Evolutionary conservation across 2,329 filamentous ascomycete genomes (phyloP), one percentile per base, ranked within the genome.

Genomic region (Xylaria sp.): DNA sequence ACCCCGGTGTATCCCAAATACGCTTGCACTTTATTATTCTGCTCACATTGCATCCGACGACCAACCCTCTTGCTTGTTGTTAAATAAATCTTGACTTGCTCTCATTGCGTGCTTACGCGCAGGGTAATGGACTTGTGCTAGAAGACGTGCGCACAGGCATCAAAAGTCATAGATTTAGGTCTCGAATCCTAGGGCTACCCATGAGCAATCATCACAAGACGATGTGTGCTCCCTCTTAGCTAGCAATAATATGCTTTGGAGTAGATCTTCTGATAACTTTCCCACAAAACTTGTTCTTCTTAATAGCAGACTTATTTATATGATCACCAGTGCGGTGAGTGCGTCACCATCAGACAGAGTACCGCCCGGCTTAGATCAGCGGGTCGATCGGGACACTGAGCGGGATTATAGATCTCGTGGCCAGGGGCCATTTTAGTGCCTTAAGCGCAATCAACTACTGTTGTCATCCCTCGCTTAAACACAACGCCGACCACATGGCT

Each of bases 371-470:
- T 13, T 43, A 43, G 9, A 31, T 39, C 36, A 51, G 58, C 25
- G 58, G 43, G 43, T n/a, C 33, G 49, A 61, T 61, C 46, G 23
- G 28, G 20, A 20, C 10, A 43, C 20, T 54, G 28, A 55, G 55
- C 48, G 18, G 36, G 49, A 33, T 36, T 33, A 15, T 41, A 39
- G 49, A 54, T 54, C 36, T 46, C 33, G 33, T 31, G 60, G 23
- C 20, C n/a, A 46, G 33, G 15, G n/a, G 10, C 13, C 25, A 6
- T n/a, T 49, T 33, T 31, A 33, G 39, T 46, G 56, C 20, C 13
- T n/a, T 23, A 41, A 8, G 18, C 25, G 56, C 39, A 48, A 31
- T 31, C 25, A 28, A 28, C 6, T 20, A 28, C 20, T 15, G n/a
- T n/a, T 23, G 9, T 23, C 39, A 20, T 46, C 56, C 56, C 39